Evolutionary conservation across 139 green algal species (phyloP).

Genomic region (Asterochloris sp.): DNA sequence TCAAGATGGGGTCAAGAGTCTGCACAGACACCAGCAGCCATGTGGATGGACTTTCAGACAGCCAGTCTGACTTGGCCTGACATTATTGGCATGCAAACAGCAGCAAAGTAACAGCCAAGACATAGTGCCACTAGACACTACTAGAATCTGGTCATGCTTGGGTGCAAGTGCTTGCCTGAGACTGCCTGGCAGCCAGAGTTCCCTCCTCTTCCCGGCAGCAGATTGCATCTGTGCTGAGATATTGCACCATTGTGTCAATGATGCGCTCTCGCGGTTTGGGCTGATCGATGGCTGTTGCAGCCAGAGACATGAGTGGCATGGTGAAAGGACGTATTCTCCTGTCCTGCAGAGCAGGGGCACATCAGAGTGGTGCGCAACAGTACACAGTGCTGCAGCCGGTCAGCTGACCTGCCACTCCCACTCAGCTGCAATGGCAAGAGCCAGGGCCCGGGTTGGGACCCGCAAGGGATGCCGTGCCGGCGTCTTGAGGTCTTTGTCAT

Average conservation of each 20-base stretch:
- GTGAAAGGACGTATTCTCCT: slow-evolving; percentile 64
- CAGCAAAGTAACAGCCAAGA: too few species aligned
- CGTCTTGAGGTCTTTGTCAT: slow-evolving; percentile 54
- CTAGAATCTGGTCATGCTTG: too few species aligned
- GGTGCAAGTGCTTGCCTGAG: slow-evolving; percentile 9
- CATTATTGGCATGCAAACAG: too few species aligned
- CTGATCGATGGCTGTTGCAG: slow-evolving; percentile 88
- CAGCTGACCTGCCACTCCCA: slow-evolving; percentile 84
- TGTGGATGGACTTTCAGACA: too few species aligned
- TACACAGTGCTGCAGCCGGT: background rate
- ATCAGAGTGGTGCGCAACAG: background rate
- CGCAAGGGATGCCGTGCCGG: slow-evolving; percentile 59
- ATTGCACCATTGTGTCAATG: slow-evolving; percentile 76
- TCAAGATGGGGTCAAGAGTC: slow-evolving; percentile 20
- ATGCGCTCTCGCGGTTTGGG: slow-evolving; percentile 59
- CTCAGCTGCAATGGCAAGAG: slow-evolving; percentile 84
- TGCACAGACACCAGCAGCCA: background rate
- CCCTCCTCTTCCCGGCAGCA: slow-evolving; percentile 56
- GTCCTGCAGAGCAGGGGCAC: slow-evolving; percentile 19
- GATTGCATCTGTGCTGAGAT: slow-evolving; percentile 80
- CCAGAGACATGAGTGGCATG: slow-evolving; percentile 94
- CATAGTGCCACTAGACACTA: too few species aligned
- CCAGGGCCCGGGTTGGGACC: slow-evolving; percentile 65
- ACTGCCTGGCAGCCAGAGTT: slow-evolving; percentile 30
- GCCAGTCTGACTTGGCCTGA: too few species aligned